Conservation (phyloP, 352 stramenopile species). For the Globisporangium canariense region DNA sequence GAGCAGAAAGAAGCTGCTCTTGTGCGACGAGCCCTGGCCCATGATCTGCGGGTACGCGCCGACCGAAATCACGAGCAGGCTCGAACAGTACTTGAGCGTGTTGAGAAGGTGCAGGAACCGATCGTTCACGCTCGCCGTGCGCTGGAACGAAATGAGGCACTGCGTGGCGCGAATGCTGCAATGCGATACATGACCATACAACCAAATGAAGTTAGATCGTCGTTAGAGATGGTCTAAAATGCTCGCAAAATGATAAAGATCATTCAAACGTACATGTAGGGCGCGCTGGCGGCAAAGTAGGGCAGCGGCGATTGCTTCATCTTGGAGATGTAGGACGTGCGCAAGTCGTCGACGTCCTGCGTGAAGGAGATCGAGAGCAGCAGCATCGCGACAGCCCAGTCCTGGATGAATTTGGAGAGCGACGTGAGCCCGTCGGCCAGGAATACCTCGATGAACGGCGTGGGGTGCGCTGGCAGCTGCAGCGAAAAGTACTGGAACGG, state of each 20-base stretch:
- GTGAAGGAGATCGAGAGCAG: constrained; percentile 58
- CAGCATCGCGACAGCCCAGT: constrained; percentile 57
- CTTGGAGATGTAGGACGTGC: constrained; percentile 59
- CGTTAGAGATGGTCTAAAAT: background rate
- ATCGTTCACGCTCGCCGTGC: constrained; percentile 62
- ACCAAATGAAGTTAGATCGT: constrained; percentile 2
- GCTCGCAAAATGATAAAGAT: background rate
- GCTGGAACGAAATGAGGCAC: constrained; percentile 80
- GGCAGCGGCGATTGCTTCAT: constrained; percentile 69
- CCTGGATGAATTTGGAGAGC: constrained; percentile 82
- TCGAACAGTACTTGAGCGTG: constrained; percentile 85
- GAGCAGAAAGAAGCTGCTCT: constrained; percentile 70
- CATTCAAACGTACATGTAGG: constrained; percentile 53
- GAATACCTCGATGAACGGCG: constrained; percentile 78
- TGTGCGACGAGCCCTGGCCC: constrained; percentile 39
- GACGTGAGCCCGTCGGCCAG: constrained; percentile 78
- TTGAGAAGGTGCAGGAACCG: constrained; percentile 82
- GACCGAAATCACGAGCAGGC: constrained; percentile 72
- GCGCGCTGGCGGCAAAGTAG: constrained; percentile 63
- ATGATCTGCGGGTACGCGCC: constrained; percentile 75
- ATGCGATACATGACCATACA: constrained; percentile 9
- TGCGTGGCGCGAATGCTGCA: constrained; percentile 71
- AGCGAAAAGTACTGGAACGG: constrained; percentile 65
- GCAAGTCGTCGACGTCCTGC: constrained; percentile 40
- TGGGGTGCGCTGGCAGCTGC: constrained; percentile 43